These are phyloP conservation scores for Tolypocladium album DNA, from an alignment of 2,329 filamentous ascomycete genomes.

Conservation along the genomic window DNA sequence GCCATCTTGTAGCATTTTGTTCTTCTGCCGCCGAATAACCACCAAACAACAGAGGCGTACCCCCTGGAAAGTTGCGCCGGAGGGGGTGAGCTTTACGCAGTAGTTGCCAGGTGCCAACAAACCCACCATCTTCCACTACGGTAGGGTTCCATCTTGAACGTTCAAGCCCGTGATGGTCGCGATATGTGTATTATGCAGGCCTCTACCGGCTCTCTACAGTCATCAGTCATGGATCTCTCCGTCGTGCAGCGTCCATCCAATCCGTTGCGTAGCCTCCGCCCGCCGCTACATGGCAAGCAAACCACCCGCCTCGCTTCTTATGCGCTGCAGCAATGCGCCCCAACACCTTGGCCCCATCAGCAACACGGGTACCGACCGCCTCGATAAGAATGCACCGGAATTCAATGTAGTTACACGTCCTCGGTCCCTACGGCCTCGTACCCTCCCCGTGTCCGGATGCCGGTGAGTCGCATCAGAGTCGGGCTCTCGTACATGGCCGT, in stretches of 20 bases:
- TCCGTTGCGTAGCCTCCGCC: background rate
- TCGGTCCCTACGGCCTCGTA: conserved; percentile 54
- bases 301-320: background rate
- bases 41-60: no score
- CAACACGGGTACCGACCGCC: background rate
- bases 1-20: no score
- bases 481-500: conserved; percentile 83
- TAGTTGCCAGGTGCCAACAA: no score
- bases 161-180: background rate
- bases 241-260: background rate
- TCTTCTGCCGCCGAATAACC: no score
- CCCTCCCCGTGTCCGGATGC: conserved; percentile 38
- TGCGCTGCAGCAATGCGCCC: background rate
- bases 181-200: background rate
- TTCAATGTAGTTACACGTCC: conserved; percentile 24
- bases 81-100: no score
- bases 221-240: background rate
- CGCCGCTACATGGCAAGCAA: background rate
- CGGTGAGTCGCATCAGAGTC: conserved; percentile 47
- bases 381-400: background rate
- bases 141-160: no score
- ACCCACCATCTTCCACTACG: no score
- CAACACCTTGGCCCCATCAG: background rate
- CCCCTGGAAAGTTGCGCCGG: no score
- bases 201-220: background rate